These are phyloP conservation scores for Aspergillus ochraceoroseus DNA, from an alignment of 2,329 filamentous ascomycete species.

Conservation along the genomic window DNA sequence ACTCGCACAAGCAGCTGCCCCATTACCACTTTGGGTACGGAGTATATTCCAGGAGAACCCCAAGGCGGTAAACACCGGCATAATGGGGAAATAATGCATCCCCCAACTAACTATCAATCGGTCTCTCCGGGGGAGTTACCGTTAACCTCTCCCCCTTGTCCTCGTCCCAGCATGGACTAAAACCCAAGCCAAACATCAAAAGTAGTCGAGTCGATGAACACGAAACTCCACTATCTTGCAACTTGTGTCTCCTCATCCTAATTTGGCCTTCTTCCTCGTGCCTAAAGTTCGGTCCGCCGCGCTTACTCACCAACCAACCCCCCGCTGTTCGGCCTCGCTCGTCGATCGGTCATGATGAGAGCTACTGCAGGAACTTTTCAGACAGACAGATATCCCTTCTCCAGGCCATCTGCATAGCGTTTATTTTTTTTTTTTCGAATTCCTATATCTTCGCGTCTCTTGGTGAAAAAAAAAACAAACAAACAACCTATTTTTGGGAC, in stretches of 20 bases:
- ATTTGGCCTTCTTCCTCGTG: neutral
- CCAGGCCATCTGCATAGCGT: slow-evolving; percentile 15
- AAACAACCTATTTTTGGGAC: slow-evolving; percentile 3
- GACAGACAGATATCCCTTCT: slow-evolving; percentile 22
- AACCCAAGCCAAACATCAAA: slow-evolving; percentile 5
- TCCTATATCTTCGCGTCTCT: slow-evolving; percentile 2
- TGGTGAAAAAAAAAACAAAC: too few relatives aligned
- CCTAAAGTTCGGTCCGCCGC: slow-evolving; percentile 8
- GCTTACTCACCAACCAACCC: slow-evolving; percentile 12
- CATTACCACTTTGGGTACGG: neutral
- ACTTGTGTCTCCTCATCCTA: neutral
- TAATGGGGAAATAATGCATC: slow-evolving; percentile 5
- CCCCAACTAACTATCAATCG: neutral
- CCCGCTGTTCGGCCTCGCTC: slow-evolving; percentile 14
- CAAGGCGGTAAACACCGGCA: slow-evolving; percentile 4
- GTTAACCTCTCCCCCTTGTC: too few relatives aligned
- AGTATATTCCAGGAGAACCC: too few relatives aligned
- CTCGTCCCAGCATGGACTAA: slow-evolving; percentile 2
- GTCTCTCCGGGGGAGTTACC: neutral
- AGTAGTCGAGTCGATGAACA: neutral
- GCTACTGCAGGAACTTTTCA: slow-evolving; percentile 25
- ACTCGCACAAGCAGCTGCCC: too few relatives aligned
- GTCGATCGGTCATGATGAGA: slow-evolving; percentile 28
- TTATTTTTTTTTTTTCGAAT: slow-evolving; percentile 7
- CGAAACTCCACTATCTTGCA: neutral